Percentiles rank a stretch among this genome's conserved stretches.
Evolutionary conservation across 106 monocot species (phyloP).

Genomic region (Dendrobium huoshanense): DNA sequence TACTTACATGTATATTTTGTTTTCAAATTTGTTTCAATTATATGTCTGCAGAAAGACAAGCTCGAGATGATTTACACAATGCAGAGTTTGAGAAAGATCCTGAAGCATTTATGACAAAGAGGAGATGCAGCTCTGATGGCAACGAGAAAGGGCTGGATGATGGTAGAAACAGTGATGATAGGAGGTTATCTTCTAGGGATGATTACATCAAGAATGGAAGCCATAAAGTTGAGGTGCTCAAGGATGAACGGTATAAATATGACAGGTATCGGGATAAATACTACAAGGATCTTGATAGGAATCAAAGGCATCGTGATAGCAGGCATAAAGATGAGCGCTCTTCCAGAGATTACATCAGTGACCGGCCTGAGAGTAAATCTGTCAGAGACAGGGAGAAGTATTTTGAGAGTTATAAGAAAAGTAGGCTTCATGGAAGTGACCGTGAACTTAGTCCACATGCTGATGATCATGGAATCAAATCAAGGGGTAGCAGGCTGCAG

Average conservation of each 20-base stretch:
- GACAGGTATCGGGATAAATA: constrained; percentile 38
- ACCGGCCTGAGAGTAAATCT: constrained; percentile 43
- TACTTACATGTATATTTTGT: neutral
- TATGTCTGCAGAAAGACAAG: neutral
- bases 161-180: constrained; percentile 31
- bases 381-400: constrained; percentile 28
- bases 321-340: constrained; percentile 26
- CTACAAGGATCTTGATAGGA: constrained; percentile 39
- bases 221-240: constrained; percentile 48
- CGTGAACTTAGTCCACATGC: constrained; percentile 28
- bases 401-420: constrained; percentile 46
- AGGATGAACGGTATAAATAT: constrained; percentile 40
- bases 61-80: constrained; percentile 9
- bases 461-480: constrained; percentile 33
- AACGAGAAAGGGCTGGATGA: constrained; percentile 37
- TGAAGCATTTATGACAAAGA: constrained; percentile 29
- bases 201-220: constrained; percentile 32
- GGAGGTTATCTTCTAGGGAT: constrained; percentile 33
- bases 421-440: constrained; percentile 43
- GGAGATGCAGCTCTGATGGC: constrained; percentile 37
- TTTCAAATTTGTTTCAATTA: neutral
- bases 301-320: constrained; percentile 31
- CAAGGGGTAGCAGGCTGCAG: constrained; percentile 35
- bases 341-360: constrained; percentile 26
- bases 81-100: constrained; percentile 31